These are phyloP conservation scores for Phanerochaete sordida DNA, from an alignment of 768 basidiomycete species.

Conservation along the genomic window DNA sequence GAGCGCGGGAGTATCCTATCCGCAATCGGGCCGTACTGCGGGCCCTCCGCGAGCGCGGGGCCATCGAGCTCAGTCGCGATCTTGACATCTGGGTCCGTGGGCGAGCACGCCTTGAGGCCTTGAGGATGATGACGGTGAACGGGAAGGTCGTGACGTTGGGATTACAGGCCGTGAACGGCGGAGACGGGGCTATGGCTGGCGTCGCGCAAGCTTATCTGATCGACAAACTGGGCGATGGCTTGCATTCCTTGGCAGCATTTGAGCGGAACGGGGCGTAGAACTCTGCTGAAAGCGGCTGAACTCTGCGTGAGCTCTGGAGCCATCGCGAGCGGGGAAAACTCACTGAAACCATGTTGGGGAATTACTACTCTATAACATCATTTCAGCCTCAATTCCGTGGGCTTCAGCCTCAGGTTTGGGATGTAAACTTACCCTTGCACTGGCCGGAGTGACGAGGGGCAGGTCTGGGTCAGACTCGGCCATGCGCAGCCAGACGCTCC, in stretches of 20 bases:
- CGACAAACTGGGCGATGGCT: constrained; percentile 52
- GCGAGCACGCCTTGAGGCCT: constrained; percentile 28
- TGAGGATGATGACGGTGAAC: constrained; percentile 73
- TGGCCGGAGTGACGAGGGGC: too few species aligned
- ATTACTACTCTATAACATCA: too few species aligned
- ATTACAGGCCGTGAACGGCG: constrained; percentile 62
- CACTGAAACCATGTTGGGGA: too few species aligned
- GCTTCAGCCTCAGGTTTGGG: too few species aligned
- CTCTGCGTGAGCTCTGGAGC: not conserved
- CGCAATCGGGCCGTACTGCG: constrained; percentile 80
- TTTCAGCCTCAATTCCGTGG: too few species aligned
- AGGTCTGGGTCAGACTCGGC: too few species aligned
- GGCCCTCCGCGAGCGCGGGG: constrained; percentile 55
- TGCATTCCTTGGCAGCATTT: constrained; percentile 52
- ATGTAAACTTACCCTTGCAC: too few species aligned
- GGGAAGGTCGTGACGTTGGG: constrained; percentile 90
- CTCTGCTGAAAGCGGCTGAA: constrained; percentile 33
- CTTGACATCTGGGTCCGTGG: constrained; percentile 36
- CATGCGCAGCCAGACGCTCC: too few species aligned
- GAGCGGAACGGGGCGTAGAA: constrained; percentile 65
- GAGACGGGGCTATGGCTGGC: not conserved
- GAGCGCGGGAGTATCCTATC: constrained; percentile 62
- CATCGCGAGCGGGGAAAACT: too few species aligned
- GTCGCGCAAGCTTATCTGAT: not conserved
- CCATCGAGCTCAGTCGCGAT: constrained; percentile 49